Evolutionary conservation across 2,329 filamentous ascomycete species (phyloP).

Genomic region (Colletotrichum musae): DNA sequence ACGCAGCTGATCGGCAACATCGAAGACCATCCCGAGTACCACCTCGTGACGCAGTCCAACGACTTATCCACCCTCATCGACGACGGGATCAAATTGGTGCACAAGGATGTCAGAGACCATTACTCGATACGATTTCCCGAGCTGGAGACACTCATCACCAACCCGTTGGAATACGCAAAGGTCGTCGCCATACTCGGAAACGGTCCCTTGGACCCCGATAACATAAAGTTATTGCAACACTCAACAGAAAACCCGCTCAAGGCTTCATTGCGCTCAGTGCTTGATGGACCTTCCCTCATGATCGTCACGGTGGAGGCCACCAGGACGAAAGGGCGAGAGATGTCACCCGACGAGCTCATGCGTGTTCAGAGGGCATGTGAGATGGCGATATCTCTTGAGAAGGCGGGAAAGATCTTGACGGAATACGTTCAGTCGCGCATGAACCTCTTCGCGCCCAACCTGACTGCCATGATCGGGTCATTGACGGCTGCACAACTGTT

Average conservation of each 20-base stretch:
- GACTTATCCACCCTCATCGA: slow-evolving; percentile 93
- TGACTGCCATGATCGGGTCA: slow-evolving; percentile 91
- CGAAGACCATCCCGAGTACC: slow-evolving; percentile 93
- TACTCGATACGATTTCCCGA: slow-evolving; percentile 96
- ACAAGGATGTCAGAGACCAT: slow-evolving; percentile 97
- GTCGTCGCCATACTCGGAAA: slow-evolving; percentile 94
- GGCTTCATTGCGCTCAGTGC: slow-evolving; percentile 81
- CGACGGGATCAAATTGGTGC: slow-evolving; percentile 90
- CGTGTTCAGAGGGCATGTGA: slow-evolving; percentile 84
- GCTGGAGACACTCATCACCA: slow-evolving; percentile 89
- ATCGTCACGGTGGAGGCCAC: slow-evolving; percentile 96
- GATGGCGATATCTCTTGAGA: slow-evolving; percentile 89
- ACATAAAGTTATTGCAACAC: slow-evolving; percentile 84
- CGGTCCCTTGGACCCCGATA: slow-evolving; percentile 84
- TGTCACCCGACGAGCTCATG: slow-evolving; percentile 82
- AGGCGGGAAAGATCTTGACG: slow-evolving; percentile 87
- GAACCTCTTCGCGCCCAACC: slow-evolving; percentile 94
- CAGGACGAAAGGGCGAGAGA: slow-evolving; percentile 84
- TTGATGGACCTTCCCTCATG: slow-evolving; percentile 94
- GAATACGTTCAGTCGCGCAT: slow-evolving; percentile 98
- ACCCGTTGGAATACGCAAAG: slow-evolving; percentile 95
- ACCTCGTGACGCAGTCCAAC: slow-evolving; percentile 89
- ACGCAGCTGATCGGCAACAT: slow-evolving; percentile 83
- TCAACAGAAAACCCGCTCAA: slow-evolving; percentile 85
- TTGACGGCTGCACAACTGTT: slow-evolving; percentile 96